phyloP scores from a whole-genome alignment of 768 basidiomycete genomes.

The Chiua virens region DNA sequence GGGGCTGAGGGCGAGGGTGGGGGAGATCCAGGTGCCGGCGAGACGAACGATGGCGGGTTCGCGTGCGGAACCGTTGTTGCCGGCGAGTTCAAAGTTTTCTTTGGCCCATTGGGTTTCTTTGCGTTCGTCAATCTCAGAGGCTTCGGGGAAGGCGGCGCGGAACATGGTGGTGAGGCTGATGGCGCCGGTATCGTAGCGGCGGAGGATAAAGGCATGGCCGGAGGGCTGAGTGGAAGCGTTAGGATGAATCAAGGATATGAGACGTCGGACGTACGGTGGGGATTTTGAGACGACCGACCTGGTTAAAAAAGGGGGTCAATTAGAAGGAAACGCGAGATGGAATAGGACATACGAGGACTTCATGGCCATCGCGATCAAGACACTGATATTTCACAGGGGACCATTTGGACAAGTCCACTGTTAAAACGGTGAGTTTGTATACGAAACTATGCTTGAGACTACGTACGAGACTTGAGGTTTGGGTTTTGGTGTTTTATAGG shows the following conservation, averaged over 20 bases:
- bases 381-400: constrained; percentile 91
- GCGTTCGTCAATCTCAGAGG: constrained; percentile 74
- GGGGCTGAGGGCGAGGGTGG: constrained; percentile 55
- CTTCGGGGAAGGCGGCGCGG: constrained; percentile 88
- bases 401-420: constrained; percentile 46
- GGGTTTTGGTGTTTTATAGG: constrained; percentile 53
- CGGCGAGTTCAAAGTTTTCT: constrained; percentile 68
- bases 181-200: constrained; percentile 90
- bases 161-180: constrained; percentile 96
- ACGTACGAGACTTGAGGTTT: constrained; percentile 45
- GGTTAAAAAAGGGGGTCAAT: constrained; percentile 22
- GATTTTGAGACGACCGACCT: constrained; percentile 91
- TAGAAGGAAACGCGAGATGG: neutral
- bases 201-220: constrained; percentile 91
- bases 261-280: constrained; percentile 63
- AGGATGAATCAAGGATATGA: constrained; percentile 12
- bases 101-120: constrained; percentile 83
- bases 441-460: neutral
- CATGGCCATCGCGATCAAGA: constrained; percentile 80
- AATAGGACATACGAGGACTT: constrained; percentile 66
- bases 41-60: constrained; percentile 66
- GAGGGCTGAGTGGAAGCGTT: constrained; percentile 45
- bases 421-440: rapidly evolving
- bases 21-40: constrained; percentile 85
- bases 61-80: constrained; percentile 72